Conservation (phyloP, 768 basidiomycete genomes). For the Auricularia heimuer region DNA sequence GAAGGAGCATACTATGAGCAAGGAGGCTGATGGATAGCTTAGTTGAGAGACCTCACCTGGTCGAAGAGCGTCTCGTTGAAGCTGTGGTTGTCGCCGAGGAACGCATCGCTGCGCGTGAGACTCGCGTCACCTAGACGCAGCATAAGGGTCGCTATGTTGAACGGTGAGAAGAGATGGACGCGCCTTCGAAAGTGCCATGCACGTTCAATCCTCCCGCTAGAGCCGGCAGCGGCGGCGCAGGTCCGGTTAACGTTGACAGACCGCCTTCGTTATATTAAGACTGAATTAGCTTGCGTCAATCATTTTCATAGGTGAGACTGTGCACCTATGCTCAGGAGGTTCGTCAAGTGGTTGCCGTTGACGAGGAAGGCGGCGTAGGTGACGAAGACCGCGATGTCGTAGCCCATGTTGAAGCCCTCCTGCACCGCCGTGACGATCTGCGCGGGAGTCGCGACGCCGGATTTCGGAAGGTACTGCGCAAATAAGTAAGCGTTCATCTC, state of each 20-base stretch:
- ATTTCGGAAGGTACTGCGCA: conserved; percentile 6
- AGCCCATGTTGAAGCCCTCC: conserved; percentile 9
- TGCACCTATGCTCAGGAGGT: conserved; percentile 6
- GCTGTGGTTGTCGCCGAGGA: conserved; percentile 6
- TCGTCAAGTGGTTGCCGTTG: conserved; percentile 7
- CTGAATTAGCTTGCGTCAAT: background rate
- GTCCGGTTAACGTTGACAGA: background rate
- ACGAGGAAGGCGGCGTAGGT: conserved; percentile 5
- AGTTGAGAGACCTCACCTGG: background rate
- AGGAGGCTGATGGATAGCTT: background rate
- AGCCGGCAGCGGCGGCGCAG: background rate
- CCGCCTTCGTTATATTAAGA: background rate
- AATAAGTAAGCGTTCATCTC: background rate
- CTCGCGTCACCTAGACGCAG: conserved; percentile 4
- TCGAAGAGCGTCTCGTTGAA: conserved; percentile 7
- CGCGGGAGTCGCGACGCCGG: conserved; percentile 6
- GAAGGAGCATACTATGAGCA: background rate
- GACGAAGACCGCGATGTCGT: background rate
- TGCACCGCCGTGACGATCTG: conserved; percentile 5
- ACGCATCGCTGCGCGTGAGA: conserved; percentile 5
- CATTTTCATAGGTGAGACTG: background rate
- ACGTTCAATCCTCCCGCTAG: conserved; percentile 1
- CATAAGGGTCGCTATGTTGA: background rate
- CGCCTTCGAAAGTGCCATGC: conserved; percentile 7
- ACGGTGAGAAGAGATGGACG: background rate